These are phyloP conservation scores for Panellus pusillus DNA, from an alignment of 768 basidiomycete genomes.

Conservation along the genomic window DNA sequence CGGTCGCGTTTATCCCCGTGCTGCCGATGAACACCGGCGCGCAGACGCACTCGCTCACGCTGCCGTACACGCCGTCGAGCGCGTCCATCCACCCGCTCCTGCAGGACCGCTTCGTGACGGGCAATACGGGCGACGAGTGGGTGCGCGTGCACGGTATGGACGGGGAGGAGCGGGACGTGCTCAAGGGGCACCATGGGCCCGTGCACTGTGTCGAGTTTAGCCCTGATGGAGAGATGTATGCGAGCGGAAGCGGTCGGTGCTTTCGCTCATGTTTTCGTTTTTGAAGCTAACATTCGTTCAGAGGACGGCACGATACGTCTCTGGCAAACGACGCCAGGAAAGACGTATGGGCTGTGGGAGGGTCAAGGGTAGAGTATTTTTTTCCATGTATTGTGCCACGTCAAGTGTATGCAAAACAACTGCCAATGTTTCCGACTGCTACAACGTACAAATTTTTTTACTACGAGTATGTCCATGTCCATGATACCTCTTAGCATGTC, in stretches of 20 bases:
- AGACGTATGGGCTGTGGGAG: slow-evolving; percentile 84
- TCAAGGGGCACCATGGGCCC: slow-evolving; percentile 97
- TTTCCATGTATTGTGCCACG: slow-evolving; percentile 12
- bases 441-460: too few species aligned
- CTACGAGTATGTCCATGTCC: too few species aligned
- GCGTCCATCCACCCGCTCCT: slow-evolving; percentile 91
- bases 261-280: slow-evolving; percentile 9
- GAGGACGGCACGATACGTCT: slow-evolving; percentile 93
- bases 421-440: slow-evolving; percentile 20
- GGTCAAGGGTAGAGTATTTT: slow-evolving; percentile 48
- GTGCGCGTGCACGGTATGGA: slow-evolving; percentile 90
- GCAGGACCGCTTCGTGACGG: slow-evolving; percentile 91
- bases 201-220: slow-evolving; percentile 93
- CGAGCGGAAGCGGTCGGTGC: slow-evolving; percentile 89
- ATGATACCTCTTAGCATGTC: slow-evolving; percentile 46
- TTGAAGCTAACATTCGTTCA: slow-evolving; percentile 29
- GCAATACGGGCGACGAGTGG: slow-evolving; percentile 91
- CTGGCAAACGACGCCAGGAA: slow-evolving; percentile 96
- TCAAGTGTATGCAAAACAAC: slow-evolving; percentile 6
- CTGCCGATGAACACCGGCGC: slow-evolving; percentile 51
- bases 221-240: slow-evolving; percentile 97
- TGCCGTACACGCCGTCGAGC: slow-evolving; percentile 88
- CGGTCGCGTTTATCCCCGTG: slow-evolving; percentile 87
- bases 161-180: slow-evolving; percentile 86
- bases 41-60: slow-evolving; percentile 71